Evolutionary conservation across 352 stramenopile genomes (phyloP).

Genomic region (Plasmopara muralis): DNA sequence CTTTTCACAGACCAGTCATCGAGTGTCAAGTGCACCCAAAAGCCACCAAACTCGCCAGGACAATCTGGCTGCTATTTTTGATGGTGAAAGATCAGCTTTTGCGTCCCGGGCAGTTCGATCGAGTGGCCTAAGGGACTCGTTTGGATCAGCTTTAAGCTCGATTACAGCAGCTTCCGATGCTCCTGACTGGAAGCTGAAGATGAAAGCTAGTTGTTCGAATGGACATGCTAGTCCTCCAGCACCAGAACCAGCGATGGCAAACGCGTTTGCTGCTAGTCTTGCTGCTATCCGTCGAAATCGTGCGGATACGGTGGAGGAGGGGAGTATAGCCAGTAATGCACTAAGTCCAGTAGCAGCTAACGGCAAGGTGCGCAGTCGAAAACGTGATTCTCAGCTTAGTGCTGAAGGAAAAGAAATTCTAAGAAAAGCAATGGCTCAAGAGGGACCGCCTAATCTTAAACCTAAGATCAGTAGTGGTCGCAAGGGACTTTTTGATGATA

Average conservation of each 20-base stretch:
- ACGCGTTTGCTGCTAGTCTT: slow-evolving; percentile 68
- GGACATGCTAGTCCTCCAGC: slow-evolving; percentile 11
- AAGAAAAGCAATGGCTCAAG: slow-evolving; percentile 38
- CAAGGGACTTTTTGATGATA: slow-evolving; percentile 78
- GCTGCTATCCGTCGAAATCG: slow-evolving; percentile 68
- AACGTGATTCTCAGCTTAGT: slow-evolving; percentile 65
- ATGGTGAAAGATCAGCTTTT: slow-evolving; percentile 32
- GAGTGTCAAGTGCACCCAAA: slow-evolving; percentile 28
- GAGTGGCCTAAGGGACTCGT: slow-evolving; percentile 39
- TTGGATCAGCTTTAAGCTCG: slow-evolving; percentile 38
- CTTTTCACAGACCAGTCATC: slow-evolving; percentile 37
- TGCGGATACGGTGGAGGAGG: slow-evolving; percentile 54
- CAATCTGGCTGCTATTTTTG: slow-evolving; percentile 59
- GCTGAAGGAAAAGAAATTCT: slow-evolving; percentile 71
- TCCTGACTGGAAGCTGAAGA: slow-evolving; percentile 21
- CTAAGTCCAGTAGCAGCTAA: slow-evolving; percentile 17
- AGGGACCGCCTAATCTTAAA: slow-evolving; percentile 17
- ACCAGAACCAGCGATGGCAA: slow-evolving; percentile 36
- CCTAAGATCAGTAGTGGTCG: slow-evolving; percentile 27
- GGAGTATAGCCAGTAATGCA: slow-evolving; percentile 10
- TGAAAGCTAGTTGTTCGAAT: slow-evolving; percentile 9
- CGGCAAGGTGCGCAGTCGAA: slow-evolving; percentile 39
- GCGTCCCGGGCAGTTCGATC: slow-evolving; percentile 17
- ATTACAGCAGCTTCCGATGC: slow-evolving; percentile 17
- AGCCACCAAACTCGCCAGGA: slow-evolving; percentile 40